phyloP scores from a whole-genome alignment of 495 filamentous ascomycete genomes.

The Haplographium delicatum region DNA sequence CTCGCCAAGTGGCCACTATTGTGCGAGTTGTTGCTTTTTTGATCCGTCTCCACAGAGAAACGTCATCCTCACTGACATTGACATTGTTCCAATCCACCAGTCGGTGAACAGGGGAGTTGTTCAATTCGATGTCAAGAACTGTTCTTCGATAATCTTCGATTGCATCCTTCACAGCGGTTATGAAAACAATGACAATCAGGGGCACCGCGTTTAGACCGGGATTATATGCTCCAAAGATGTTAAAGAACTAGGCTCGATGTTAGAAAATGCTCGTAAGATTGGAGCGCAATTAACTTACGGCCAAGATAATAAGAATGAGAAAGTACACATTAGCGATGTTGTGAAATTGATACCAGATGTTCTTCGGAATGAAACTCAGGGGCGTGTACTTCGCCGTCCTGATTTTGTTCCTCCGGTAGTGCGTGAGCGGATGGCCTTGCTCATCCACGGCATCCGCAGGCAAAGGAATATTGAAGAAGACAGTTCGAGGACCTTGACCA shows the following conservation, averaged over 20 bases:
- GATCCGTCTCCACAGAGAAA: slow-evolving; percentile 79
- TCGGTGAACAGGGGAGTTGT: slow-evolving; percentile 92
- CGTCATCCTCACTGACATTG: slow-evolving; percentile 80
- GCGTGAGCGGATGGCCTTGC: slow-evolving; percentile 62
- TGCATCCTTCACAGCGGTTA: slow-evolving; percentile 94
- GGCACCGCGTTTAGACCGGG: slow-evolving; percentile 88
- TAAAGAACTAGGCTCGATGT: slow-evolving; percentile 66
- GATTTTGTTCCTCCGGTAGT: slow-evolving; percentile 91
- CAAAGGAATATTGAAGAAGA: slow-evolving; percentile 86
- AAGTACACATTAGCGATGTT: slow-evolving; percentile 99
- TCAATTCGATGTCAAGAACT: slow-evolving; percentile 86
- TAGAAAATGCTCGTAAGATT: not conserved
- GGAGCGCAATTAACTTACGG: slow-evolving; percentile 50
- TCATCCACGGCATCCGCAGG: slow-evolving; percentile 77
- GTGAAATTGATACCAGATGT: slow-evolving; percentile 95
- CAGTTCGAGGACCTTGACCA: slow-evolving; percentile 36
- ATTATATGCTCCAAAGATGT: slow-evolving; percentile 89
- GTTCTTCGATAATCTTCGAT: slow-evolving; percentile 96
- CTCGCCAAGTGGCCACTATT: slow-evolving; percentile 52
- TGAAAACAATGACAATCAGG: slow-evolving; percentile 86
- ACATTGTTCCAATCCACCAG: slow-evolving; percentile 88
- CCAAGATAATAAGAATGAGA: slow-evolving; percentile 89
- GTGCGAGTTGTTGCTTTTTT: slow-evolving; percentile 82
- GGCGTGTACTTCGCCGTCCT: slow-evolving; percentile 96
- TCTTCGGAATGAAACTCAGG: slow-evolving; percentile 94